Conservation (phyloP, 1,139 yeast genomes). For the Debaryomycetaceae sp. region DNA sequence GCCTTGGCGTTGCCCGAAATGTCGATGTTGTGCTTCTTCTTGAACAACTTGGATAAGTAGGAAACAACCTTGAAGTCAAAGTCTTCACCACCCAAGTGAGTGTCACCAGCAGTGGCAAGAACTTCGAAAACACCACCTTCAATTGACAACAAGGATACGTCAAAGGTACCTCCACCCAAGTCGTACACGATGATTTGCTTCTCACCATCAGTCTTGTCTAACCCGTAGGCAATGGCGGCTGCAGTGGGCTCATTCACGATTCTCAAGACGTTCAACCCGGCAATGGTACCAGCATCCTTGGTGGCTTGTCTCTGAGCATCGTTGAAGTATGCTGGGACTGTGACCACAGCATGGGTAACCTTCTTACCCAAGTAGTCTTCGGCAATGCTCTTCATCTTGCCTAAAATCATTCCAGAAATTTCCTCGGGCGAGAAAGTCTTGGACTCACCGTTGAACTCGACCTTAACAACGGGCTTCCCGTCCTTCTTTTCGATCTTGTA, state of each 20-base stretch:
- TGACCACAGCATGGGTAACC: slow-evolving; percentile 91
- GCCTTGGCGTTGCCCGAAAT: slow-evolving; percentile 73
- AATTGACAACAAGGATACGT: slow-evolving; percentile 46
- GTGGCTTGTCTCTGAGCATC: slow-evolving; percentile 99
- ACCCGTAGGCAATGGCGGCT: slow-evolving; percentile 96
- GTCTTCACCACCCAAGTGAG: slow-evolving; percentile 81
- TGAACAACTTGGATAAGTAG: slow-evolving; percentile 79
- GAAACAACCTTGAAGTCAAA: slow-evolving; percentile 86
- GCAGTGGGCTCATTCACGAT: slow-evolving; percentile 98
- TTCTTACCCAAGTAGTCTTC: slow-evolving; percentile 86
- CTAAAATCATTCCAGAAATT: slow-evolving; percentile 85
- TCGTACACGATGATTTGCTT: slow-evolving; percentile 49
- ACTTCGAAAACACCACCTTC: slow-evolving; percentile 54
- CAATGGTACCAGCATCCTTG: slow-evolving; percentile 95
- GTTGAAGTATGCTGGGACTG: slow-evolving; percentile 97
- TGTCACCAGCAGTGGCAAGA: slow-evolving; percentile 51
- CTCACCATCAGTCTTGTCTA: slow-evolving; percentile 66
- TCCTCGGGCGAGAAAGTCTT: slow-evolving; percentile 84
- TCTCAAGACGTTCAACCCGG: slow-evolving; percentile 90
- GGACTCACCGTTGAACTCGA: slow-evolving; percentile 61
- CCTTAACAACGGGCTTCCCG: slow-evolving; percentile 79
- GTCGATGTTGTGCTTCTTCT: slow-evolving; percentile 84
- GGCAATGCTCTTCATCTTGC: slow-evolving; percentile 90
- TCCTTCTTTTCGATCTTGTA: slow-evolving; percentile 61
- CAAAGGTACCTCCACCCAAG: slow-evolving; percentile 55